phyloP scores from a whole-genome alignment of 306 rosid genomes.

The Gillenia trifoliata region DNA sequence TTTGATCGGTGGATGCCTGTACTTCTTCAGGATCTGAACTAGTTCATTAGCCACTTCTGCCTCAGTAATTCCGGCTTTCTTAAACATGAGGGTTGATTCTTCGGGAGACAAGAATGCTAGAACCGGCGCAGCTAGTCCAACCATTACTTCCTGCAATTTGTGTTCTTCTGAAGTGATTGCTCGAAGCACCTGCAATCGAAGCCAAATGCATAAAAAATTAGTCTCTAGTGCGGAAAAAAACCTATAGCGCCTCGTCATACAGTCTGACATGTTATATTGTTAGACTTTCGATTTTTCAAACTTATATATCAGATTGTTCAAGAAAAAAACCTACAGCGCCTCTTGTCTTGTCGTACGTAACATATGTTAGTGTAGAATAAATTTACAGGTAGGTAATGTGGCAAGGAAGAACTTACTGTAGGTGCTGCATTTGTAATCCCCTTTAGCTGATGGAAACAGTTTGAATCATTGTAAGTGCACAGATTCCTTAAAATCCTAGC shows the following conservation, averaged over 20 bases:
- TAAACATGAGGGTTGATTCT: conserved; percentile 60
- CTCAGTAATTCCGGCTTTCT: conserved; percentile 51
- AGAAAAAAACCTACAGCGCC: background rate
- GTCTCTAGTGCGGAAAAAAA: background rate
- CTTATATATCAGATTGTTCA: background rate
- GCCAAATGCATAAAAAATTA: conserved; percentile 5
- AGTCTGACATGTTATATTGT: background rate
- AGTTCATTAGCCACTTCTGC: conserved; percentile 48
- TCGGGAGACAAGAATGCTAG: conserved; percentile 55
- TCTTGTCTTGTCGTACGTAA: background rate
- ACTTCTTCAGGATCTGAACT: conserved; percentile 54
- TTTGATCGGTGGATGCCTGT: conserved; percentile 59
- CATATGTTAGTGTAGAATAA: background rate
- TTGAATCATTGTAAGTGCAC: conserved; percentile 58
- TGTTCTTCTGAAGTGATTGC: conserved; percentile 66
- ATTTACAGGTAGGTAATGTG: background rate
- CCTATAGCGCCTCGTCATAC: background rate
- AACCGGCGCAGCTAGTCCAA: conserved; percentile 73
- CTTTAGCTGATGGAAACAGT: conserved; percentile 50
- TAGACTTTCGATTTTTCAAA: background rate
- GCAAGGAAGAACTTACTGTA: conserved; percentile 48
- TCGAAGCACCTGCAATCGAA: conserved; percentile 46
- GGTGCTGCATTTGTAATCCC: conserved; percentile 63
- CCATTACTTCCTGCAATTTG: conserved; percentile 91
- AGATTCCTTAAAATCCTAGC: conserved; percentile 82